Base-by-base conservation (phyloP, 768 basidiomycete species). In the Boletellus sp. region DNA sequence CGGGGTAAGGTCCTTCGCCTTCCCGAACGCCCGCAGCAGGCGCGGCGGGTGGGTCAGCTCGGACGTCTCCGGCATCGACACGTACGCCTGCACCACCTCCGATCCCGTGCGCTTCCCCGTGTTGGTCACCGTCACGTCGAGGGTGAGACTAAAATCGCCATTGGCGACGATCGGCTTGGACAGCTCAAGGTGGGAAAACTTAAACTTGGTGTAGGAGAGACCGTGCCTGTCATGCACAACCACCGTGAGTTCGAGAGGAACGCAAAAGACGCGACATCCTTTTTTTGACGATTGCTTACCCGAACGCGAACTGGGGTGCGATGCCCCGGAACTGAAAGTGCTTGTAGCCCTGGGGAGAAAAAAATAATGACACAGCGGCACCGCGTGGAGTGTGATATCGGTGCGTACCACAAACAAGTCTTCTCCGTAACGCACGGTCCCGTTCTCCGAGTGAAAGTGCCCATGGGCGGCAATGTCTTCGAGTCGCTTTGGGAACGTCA, bases 401-500 rank as follows among this genome's bases (percentile, higher is more conserved):
- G 28, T 34, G 57, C 64, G 45, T 47, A 66, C 65, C 32, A 70
- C 63, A 19, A 69, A 66, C 13, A 65, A 24, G 46, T 70, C 66
- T 50, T 64, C 62, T 23, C 66, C 55, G 26, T 60, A 53, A 42
- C 66, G 57, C 50, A 80, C 74, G 55, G 74, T 78, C 33, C 87
- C 87, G 41, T 84, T 77, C 62, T 89, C 85, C 2, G 78, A 79
- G 52, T 80, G 77, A 76, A 86, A 87, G 55, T 84, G 78, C 2
- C 81, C 85, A 60, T 77, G 78, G 6, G 86, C 74, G 12, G 87
- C 78, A 1, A 87, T 74, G 53, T 93, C 87, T 60, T 90, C 83
- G 43, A 85, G 71, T n/a, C 70, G 70, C 66, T 77, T 81, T 12
- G 90, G 89, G 79, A 91, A 93, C 2, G 90, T 87, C 60, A 92